phyloP scores from a whole-genome alignment of 208 protist species.

The Leishmania martiniquensis region DNA sequence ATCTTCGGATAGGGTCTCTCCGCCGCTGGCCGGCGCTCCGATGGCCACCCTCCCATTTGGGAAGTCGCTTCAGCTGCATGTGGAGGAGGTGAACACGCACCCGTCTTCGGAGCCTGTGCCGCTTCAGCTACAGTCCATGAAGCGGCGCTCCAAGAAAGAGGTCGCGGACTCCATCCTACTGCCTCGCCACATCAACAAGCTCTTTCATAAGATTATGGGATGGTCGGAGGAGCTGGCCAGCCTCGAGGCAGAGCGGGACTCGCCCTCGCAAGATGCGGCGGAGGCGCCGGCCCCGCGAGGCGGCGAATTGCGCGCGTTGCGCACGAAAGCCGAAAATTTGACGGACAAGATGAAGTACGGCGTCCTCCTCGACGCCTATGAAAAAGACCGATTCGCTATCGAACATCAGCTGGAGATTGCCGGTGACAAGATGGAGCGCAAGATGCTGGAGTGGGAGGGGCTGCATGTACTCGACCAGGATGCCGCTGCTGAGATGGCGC shows the following conservation, averaged over 20 bases:
- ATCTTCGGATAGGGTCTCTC: background rate
- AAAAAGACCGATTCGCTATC: conserved; percentile 90
- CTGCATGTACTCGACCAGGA: conserved; percentile 86
- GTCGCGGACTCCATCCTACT: conserved; percentile 78
- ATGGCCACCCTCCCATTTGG: conserved; percentile 72
- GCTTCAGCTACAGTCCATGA: conserved; percentile 72
- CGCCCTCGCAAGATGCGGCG: background rate
- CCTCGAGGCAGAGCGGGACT: conserved; percentile 41
- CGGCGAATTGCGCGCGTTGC: conserved; percentile 37
- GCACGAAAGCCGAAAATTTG: conserved; percentile 63
- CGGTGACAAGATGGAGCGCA: conserved; percentile 78
- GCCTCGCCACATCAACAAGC: conserved; percentile 85
- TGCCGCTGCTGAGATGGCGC: conserved; percentile 54
- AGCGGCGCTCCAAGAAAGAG: conserved; percentile 53
- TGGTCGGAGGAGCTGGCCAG: conserved; percentile 88
- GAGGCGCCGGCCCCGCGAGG: background rate
- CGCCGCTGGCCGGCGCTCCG: conserved; percentile 9
- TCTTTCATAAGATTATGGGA: conserved; percentile 94
- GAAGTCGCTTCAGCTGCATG: conserved; percentile 72
- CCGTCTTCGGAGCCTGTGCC: conserved; percentile 55
- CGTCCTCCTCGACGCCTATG: conserved; percentile 81
- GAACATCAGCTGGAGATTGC: conserved; percentile 81
- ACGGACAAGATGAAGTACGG: conserved; percentile 89
- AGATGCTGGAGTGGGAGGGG: conserved; percentile 91
- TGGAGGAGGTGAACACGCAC: conserved; percentile 70